Conservation (phyloP, 1,284 basidiomycete species). For the Austroboletus novae-zelandiae region DNA sequence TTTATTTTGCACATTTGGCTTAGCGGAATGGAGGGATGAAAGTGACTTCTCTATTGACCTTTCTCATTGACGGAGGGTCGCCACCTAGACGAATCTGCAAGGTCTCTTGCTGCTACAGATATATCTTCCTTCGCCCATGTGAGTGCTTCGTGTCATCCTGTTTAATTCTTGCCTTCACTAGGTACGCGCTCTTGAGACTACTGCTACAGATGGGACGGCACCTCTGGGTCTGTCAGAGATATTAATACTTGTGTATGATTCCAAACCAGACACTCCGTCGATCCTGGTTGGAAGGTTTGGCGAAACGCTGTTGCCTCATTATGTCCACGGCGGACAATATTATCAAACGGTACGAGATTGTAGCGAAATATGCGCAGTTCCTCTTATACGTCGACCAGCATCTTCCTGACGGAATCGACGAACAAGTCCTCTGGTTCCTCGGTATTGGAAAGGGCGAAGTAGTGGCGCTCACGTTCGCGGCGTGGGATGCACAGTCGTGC, state of each 20-base stretch:
- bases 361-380: conserved; percentile 64
- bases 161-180: conserved; percentile 17
- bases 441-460: conserved; percentile 63
- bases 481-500: conserved; percentile 64
- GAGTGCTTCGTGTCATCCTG: conserved; percentile 19
- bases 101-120: conserved; percentile 58
- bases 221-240: conserved; percentile 68
- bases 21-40: conserved; percentile 64
- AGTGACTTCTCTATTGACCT: conserved; percentile 56
- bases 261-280: conserved; percentile 56
- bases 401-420: conserved; percentile 60
- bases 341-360: conserved; percentile 45
- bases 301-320: conserved; percentile 72
- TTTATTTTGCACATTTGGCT: conserved; percentile 59
- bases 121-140: conserved; percentile 60
- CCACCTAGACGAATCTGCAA: conserved; percentile 51
- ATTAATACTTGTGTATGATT: conserved; percentile 56
- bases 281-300: conserved; percentile 72
- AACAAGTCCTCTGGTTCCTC: conserved; percentile 66
- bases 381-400: conserved; percentile 72
- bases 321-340: conserved; percentile 53
- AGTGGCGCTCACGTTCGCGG: conserved; percentile 51
- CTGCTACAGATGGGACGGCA: conserved; percentile 47
- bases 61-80: conserved; percentile 58
- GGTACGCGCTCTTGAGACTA: conserved; percentile 46